Evolutionary conservation across 192 early-diverging fungal genomes (phyloP).

Genomic region (Bifiguratus adelaidae): DNA sequence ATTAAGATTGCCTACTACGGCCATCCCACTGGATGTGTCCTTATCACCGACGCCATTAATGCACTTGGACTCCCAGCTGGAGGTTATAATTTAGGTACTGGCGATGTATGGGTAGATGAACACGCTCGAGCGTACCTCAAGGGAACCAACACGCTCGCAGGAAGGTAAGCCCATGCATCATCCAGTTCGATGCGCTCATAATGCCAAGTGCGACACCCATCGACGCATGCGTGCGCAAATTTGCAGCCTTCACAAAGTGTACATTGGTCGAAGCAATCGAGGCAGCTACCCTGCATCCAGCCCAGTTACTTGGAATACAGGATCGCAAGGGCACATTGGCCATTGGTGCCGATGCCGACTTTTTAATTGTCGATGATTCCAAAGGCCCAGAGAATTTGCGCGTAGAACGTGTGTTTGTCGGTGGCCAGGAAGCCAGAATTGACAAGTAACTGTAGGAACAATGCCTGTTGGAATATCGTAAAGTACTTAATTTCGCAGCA

Average conservation of each 20-base stretch:
- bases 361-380: constrained; percentile 55
- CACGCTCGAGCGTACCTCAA: constrained; percentile 57
- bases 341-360: constrained; percentile 65
- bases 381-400: constrained; percentile 26
- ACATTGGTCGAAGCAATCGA: constrained; percentile 69
- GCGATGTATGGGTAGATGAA: constrained; percentile 11
- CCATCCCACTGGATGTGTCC: constrained; percentile 62
- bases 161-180: constrained; percentile 12
- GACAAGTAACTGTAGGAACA: too few species aligned
- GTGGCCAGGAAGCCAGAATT: constrained; percentile 55
- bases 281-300: constrained; percentile 70
- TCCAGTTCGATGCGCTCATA: not conserved
- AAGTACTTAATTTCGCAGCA: too few species aligned
- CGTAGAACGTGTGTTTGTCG: constrained; percentile 63
- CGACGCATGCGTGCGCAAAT: constrained; percentile 67
- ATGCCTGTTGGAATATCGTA: too few species aligned
- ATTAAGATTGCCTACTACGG: constrained; percentile 74
- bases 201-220: constrained; percentile 40
- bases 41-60: constrained; percentile 76
- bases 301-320: constrained; percentile 60
- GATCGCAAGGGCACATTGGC: constrained; percentile 61
- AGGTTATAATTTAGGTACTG: constrained; percentile 42
- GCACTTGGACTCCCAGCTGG: constrained; percentile 63
- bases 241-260: constrained; percentile 66
- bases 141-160: constrained; percentile 67